Evolutionary conservation across 1,139 yeast genomes (phyloP).

Genomic region (Lodderomyces metapsilosis): DNA sequence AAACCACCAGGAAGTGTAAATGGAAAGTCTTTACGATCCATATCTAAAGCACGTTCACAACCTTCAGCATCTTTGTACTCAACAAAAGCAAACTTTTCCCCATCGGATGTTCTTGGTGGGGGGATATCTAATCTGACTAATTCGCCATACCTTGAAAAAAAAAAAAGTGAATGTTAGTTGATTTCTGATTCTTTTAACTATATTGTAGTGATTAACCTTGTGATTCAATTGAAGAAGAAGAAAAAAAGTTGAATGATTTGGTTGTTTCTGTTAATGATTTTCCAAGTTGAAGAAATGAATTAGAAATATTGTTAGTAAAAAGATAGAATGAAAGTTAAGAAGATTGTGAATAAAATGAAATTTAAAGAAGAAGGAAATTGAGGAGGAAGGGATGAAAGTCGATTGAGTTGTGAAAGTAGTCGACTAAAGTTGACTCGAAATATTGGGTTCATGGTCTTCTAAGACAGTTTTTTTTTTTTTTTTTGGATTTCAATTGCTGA

Average conservation of each 20-base stretch:
- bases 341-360: too few species aligned
- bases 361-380: not conserved
- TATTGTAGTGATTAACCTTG: not conserved
- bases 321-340: not conserved
- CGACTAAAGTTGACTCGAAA: conserved; percentile 2
- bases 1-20: conserved; percentile 41
- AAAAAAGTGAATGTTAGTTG: conserved; percentile 11
- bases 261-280: not conserved
- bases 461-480: too few species aligned
- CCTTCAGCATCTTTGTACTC: conserved; percentile 60
- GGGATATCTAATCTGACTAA: conserved; percentile 68
- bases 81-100: conserved; percentile 71
- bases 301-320: conserved; percentile 4
- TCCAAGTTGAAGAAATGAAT: conserved; percentile 6
- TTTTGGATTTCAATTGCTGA: not conserved
- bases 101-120: conserved; percentile 64
- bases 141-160: conserved; percentile 51
- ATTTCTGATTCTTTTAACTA: conserved; percentile 13
- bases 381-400: not conserved
- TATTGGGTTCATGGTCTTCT: not conserved
- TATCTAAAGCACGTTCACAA: conserved; percentile 59
- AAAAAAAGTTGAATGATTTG: conserved; percentile 2
- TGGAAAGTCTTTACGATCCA: conserved; percentile 46
- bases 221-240: conserved; percentile 2
- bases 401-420: too few species aligned